A percentile compares a stretch with the other conserved stretches of the same genome.
phyloP scores from a whole-genome alignment of 352 stramenopile species.

The Pythium aphanidermatum region DNA sequence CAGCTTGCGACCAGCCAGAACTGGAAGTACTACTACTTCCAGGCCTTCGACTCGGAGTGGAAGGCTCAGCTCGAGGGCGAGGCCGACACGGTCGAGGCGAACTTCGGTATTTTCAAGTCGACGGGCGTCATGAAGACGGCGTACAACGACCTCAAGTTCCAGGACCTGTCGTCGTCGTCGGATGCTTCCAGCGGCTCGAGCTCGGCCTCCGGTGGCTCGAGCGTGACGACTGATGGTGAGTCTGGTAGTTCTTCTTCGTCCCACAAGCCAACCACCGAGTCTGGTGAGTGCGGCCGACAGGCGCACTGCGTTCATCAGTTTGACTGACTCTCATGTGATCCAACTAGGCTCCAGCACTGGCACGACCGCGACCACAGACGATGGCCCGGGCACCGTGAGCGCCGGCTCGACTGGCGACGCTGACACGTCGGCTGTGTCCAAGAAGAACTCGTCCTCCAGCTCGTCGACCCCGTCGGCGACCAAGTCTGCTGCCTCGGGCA shows the following conservation, averaged over 20 bases:
- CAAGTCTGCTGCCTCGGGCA: too few species aligned
- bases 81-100: slow-evolving; percentile 49
- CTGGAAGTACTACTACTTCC: slow-evolving; percentile 88
- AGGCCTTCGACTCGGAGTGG: slow-evolving; percentile 77
- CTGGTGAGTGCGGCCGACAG: background rate
- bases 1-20: slow-evolving; percentile 46
- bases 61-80: slow-evolving; percentile 53
- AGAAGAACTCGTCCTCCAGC: background rate
- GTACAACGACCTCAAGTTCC: slow-evolving; percentile 53
- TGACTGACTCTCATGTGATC: slow-evolving; percentile 5
- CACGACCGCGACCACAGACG: background rate
- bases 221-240: background rate
- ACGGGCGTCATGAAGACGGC: slow-evolving; percentile 57
- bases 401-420: background rate
- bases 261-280: too few species aligned
- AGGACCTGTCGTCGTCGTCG: background rate
- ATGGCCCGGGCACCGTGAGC: slow-evolving; percentile 1
- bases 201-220: slow-evolving; percentile 2
- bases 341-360: slow-evolving; percentile 5
- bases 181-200: slow-evolving; percentile 10
- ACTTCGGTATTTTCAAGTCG: slow-evolving; percentile 74
- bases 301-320: too few species aligned
- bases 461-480: background rate
- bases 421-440: background rate
- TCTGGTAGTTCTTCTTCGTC: too few species aligned